These are phyloP conservation scores for Moricandia arvensis DNA, from an alignment of 345 rosid genomes.

Conservation along the genomic window DNA sequence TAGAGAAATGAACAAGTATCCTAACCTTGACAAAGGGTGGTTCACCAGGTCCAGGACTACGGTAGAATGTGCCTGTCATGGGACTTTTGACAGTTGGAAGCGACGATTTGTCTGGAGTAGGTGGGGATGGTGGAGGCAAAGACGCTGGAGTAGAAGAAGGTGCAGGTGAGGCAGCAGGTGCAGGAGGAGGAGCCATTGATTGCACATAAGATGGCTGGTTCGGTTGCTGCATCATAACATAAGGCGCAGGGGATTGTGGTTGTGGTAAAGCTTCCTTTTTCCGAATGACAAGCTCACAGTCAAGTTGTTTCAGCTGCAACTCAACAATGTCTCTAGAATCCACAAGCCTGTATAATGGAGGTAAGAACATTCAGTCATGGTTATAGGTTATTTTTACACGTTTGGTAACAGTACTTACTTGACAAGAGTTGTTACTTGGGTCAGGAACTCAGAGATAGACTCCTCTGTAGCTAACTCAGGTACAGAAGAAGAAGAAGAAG, in stretches of 20 bases:
- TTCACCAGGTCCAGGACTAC: constrained; percentile 75
- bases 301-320: constrained; percentile 82
- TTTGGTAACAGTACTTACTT: constrained; percentile 46
- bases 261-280: constrained; percentile 88
- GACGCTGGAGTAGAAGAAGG: constrained; percentile 46
- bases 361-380: neutral
- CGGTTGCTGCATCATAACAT: constrained; percentile 57
- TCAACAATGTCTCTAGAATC: constrained; percentile 88
- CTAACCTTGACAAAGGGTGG: constrained; percentile 78
- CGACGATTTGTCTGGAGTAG: constrained; percentile 52
- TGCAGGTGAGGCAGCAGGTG: constrained; percentile 43
- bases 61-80: constrained; percentile 90
- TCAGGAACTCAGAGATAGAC: constrained; percentile 67
- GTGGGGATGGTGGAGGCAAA: constrained; percentile 46
- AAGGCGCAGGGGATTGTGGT: constrained; percentile 49
- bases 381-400: neutral
- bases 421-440: constrained; percentile 79
- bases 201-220: constrained; percentile 41
- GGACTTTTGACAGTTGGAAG: constrained; percentile 79
- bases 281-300: constrained; percentile 70
- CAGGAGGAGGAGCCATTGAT: constrained; percentile 41
- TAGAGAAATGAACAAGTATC: neutral
- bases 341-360: constrained; percentile 60
- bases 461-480: constrained; percentile 54
- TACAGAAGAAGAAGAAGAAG: constrained; percentile 39